Percentiles rank a stretch among this genome's conserved stretches.
Evolutionary conservation across 2,329 filamentous ascomycete species (phyloP).

Genomic region (Hymenotorrendiella dingleyae): DNA sequence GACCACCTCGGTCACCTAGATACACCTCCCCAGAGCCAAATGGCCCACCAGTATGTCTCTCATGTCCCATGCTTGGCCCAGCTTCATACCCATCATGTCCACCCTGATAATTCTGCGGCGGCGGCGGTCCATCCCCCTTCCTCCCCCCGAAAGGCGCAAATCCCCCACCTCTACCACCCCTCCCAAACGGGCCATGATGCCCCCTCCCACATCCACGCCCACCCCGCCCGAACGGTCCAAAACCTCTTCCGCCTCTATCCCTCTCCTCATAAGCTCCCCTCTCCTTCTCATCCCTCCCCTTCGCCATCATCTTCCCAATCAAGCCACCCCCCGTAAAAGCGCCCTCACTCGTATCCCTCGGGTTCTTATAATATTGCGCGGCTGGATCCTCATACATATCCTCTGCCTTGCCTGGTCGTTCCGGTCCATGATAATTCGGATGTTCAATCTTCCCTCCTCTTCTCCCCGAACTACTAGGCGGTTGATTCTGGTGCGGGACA

Average conservation of each 20-base stretch:
- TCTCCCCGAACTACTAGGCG: not conserved
- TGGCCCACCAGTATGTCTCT: too few species aligned
- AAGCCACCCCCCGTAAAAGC: not conserved
- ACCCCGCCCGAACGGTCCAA: not conserved
- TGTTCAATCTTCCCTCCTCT: not conserved
- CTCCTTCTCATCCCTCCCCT: not conserved
- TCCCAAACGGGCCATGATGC: too few species aligned
- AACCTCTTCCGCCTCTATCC: not conserved
- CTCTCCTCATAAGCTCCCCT: not conserved
- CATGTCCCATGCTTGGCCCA: too few species aligned
- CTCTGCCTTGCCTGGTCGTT: not conserved
- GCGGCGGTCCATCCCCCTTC: too few species aligned
- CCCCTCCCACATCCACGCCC: too few species aligned
- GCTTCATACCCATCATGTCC: too few species aligned
- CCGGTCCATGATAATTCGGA: not conserved
- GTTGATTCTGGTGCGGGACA: too few species aligned
- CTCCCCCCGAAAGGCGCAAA: too few species aligned
- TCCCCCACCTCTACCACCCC: too few species aligned
- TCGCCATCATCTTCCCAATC: constrained; percentile 1
- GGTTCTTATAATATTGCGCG: not conserved
- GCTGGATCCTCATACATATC: not conserved
- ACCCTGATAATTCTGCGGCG: too few species aligned
- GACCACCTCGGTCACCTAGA: too few species aligned
- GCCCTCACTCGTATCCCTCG: not conserved
- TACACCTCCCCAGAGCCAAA: too few species aligned